phyloP scores from a whole-genome alignment of 2,329 filamentous ascomycete species.

The Colletotrichum limetticola region DNA sequence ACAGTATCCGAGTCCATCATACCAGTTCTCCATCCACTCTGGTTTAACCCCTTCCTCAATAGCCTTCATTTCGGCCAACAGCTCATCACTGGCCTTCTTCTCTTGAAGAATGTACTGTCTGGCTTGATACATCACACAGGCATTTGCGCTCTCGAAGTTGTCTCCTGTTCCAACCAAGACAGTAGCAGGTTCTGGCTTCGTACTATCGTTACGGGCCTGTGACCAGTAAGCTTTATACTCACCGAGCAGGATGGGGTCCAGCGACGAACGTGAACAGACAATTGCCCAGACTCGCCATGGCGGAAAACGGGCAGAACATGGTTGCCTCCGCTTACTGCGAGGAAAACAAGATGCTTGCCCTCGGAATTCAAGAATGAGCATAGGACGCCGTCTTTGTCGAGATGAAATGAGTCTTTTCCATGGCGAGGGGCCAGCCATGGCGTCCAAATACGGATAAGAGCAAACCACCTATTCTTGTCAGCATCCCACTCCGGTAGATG shows the following conservation, averaged over 20 bases:
- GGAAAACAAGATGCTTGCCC: slow-evolving; percentile 80
- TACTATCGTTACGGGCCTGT: slow-evolving; percentile 74
- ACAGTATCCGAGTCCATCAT: slow-evolving; percentile 93
- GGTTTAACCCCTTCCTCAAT: slow-evolving; percentile 61
- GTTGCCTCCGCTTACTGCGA: slow-evolving; percentile 80
- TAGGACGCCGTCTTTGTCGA: slow-evolving; percentile 83
- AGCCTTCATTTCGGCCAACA: slow-evolving; percentile 57
- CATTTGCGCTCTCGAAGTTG: slow-evolving; percentile 79
- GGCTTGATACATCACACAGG: slow-evolving; percentile 89
- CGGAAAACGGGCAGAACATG: slow-evolving; percentile 77
- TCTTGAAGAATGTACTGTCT: slow-evolving; percentile 67
- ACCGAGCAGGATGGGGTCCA: too few relatives aligned
- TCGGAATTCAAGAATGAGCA: slow-evolving; percentile 79
- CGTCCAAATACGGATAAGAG: slow-evolving; percentile 80
- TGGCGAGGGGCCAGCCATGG: slow-evolving; percentile 93
- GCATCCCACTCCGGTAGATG: neutral
- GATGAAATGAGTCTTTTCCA: slow-evolving; percentile 71
- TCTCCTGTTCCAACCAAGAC: slow-evolving; percentile 78
- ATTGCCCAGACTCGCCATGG: slow-evolving; percentile 70
- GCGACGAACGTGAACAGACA: slow-evolving; percentile 72
- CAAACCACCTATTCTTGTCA: slow-evolving; percentile 73
- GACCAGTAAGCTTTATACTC: slow-evolving; percentile 28
- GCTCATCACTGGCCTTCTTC: slow-evolving; percentile 55
- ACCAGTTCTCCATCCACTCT: slow-evolving; percentile 87
- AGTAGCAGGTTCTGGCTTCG: slow-evolving; percentile 62